Percentiles rank a stretch among this genome's conserved stretches.
Evolutionary conservation across 306 rosid species (phyloP).

Genomic region (Trifolium dubium): DNA sequence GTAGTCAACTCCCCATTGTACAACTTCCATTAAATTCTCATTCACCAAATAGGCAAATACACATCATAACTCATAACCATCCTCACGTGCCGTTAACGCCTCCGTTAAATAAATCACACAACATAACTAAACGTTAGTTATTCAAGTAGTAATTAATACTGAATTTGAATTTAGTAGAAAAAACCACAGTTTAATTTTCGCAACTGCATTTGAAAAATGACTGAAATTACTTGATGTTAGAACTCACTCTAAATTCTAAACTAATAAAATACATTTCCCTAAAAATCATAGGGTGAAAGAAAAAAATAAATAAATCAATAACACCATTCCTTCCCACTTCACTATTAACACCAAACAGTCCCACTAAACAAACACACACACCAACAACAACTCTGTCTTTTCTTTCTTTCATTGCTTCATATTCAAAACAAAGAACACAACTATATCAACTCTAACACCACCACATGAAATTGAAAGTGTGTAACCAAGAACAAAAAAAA

Average conservation of each 20-base stretch:
- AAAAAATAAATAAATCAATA: background rate
- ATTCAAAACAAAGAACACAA: background rate
- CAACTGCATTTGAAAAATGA: no score
- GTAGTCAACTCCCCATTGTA: conserved; percentile 55
- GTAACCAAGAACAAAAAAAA: conserved; percentile 32
- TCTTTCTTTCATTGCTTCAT: conserved; percentile 4
- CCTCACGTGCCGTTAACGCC: conserved; percentile 39
- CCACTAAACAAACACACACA: conserved; percentile 9
- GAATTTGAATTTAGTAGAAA: no score
- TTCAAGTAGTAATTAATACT: no score
- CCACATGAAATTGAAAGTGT: conserved; percentile 15
- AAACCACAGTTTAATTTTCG: no score
- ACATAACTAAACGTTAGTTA: no score
- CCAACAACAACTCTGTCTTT: conserved; percentile 11
- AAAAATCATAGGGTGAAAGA: no score
- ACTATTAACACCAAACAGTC: conserved; percentile 41
- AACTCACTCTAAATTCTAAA: no score
- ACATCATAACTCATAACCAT: background rate
- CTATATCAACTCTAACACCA: background rate
- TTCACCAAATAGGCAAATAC: conserved; percentile 2
- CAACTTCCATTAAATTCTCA: conserved; percentile 36
- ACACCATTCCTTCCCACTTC: conserved; percentile 43
- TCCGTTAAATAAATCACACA: conserved; percentile 42
- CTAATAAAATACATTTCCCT: no score
- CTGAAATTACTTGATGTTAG: no score